Base-by-base conservation (phyloP, 108 stramenopile genomes). In the Fistulifera pelliculosa region DNA sequence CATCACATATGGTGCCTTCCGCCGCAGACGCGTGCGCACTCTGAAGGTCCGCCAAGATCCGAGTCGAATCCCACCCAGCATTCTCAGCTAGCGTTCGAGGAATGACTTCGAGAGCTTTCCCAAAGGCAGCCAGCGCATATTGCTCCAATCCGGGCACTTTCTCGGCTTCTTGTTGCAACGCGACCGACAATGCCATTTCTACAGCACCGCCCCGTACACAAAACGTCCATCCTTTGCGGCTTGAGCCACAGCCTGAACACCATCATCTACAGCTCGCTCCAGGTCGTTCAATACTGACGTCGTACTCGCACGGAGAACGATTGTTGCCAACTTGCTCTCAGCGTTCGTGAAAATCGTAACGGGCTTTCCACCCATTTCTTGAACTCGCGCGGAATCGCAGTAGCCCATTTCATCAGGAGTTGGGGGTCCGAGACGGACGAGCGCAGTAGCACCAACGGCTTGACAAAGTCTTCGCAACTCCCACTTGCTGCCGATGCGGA, bases 321-420 rank as follows among this genome's bases (percentile, higher is more conserved):
- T 79, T 41, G 96, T 97, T 35, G 96, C 85, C 42, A 99, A 63
- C 58, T 90, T 89, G 57, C 50, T 60, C 15, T 84, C 81, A 47
- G 77, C 75, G 35, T 74, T 81, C 24, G 72, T 78, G 71, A 99
- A 93, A 45, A 99, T 82, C 15, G 87, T 93, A 23, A 98, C 84
- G 26, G 94, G 85, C 38, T 83, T 79, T 2, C 90, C 93, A 23
- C 94, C 96, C 41, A 99, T 74, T 55, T 96, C 91, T 58, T 79
- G 71, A 49, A 90, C 85, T 43, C 73, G 64, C 10, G 85, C 85
- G 15, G 56, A 44, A 27, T 92, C 83, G 49, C 66, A 75, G 51
- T 52, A 60, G 16, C 98, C 98, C 88, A 97, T 90, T 75, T 99
- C 98, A 54, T 98, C 98, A 28, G 96, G 86, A 13, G 92, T 96